phyloP scores from a whole-genome alignment of 257 asterid genomes.

The Salvia splendens region DNA sequence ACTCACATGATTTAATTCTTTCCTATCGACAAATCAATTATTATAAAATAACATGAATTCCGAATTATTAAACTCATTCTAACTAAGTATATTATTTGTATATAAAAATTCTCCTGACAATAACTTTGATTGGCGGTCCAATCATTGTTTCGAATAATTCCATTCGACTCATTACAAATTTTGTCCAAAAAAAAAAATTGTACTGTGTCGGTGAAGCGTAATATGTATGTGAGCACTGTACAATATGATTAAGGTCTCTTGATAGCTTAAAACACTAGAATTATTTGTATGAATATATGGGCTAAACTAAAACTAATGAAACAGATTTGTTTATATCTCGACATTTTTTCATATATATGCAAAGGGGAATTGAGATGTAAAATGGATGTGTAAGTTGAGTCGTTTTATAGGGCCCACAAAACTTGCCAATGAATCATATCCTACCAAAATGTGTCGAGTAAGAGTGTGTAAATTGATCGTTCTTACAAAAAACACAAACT shows the following conservation, averaged over 20 bases:
- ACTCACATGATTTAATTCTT: slow-evolving; percentile 27
- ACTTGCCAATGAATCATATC: neutral
- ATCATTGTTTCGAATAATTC: slow-evolving; percentile 15
- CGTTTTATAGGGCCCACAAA: too few species aligned
- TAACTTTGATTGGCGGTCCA: slow-evolving; percentile 15
- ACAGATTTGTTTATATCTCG: too few species aligned
- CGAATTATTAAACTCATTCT: too few species aligned
- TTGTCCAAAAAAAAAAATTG: too few species aligned
- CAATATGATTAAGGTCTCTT: neutral
- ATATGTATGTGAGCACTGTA: slow-evolving; percentile 16
- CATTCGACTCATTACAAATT: too few species aligned
- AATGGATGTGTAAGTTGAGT: too few species aligned
- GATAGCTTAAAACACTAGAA: neutral
- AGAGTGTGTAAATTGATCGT: too few species aligned
- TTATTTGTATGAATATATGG: neutral
- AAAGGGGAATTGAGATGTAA: too few species aligned
- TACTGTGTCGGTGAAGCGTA: slow-evolving; percentile 8
- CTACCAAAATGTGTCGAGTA: neutral
- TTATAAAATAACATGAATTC: neutral
- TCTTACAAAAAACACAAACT: too few species aligned
- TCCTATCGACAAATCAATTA: neutral
- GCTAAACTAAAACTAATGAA: neutral
- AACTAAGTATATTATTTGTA: too few species aligned
- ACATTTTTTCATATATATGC: too few species aligned
- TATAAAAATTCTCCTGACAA: neutral